Base-by-base conservation (phyloP, 345 rosid genomes). In the Gossypium arboreum region DNA sequence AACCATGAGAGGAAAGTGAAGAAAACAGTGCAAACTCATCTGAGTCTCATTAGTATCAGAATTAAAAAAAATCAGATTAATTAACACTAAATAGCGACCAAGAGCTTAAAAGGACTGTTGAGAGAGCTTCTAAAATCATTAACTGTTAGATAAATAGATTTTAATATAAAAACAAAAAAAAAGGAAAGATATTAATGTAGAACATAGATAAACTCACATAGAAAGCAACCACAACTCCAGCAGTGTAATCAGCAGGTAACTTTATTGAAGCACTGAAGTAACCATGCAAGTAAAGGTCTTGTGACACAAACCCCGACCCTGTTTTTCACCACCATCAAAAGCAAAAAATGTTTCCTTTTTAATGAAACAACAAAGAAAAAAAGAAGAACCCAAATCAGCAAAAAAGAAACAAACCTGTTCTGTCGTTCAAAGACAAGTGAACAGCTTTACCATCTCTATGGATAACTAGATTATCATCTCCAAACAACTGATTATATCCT, bases 221-320 rank as follows among this genome's bases (percentile, higher is more conserved):
- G 79, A 95, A 95, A 25, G 99, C 99, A 74, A 95, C 94, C 80
- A 95, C 98, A 76, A 95, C 97, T 39, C 99, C 99, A 75, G 98
- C 99, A 65, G 97, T 91, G 73, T 95, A 95, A 86, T 95, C 99
- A 51, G 94, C 80, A 81, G 99, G 99, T 80, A 95, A 76, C 84
- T 91, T 95, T 43, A 95, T 88, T 20, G 94, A 90, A 75, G 97
- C 93, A 81, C 98, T 91, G 88, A 95, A 95, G 81, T 88, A 90
- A 1, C 99, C 99, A 86, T 93, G 97, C 58, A 91, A 82, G 82
- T 93, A 95, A 55, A 93, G 84, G 81, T 95, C 99, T 51, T 95
- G 92, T 66, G 98, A 95, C 44, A 81, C 94, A 83, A 95, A 95
- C 69, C 99, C 99, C 84, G 98, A 95, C 79, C 98, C 99, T 95